Base-by-base conservation (phyloP, 352 stramenopile species). In the Pythium scleroteichum region DNA sequence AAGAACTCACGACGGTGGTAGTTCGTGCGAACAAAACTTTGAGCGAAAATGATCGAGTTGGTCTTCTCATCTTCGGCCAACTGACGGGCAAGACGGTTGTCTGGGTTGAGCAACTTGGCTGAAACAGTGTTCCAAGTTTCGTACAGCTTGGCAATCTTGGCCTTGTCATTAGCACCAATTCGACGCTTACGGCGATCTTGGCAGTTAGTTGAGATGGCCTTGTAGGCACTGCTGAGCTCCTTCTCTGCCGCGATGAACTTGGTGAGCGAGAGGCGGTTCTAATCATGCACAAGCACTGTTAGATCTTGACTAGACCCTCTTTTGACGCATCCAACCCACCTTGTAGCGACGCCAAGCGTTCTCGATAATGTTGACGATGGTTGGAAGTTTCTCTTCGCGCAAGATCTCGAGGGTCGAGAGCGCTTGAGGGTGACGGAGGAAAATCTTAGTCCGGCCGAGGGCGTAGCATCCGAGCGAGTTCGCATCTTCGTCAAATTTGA, bases 361-460 rank as follows among this genome's bases (percentile, higher is more conserved):
- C 64, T 96, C 85, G 35, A 96, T 75, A 26, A 94, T 90, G 62
- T 85, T 87, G 40, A 92, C 85, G 38, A 95, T 87, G 14, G 68
- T 66, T 0, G 82, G 79, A 46, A 96, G 88, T 29, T 88, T 85
- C 48, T 85, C 66, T 57, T 94, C 82, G 27, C 88, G 81, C 35
- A 89, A 44, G 20, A 92, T 75, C 62, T 97, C 88, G 5, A 97
- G 67, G 24, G 83, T 80, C n/a, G 89, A 96, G 16, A 96, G 69
- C 12, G 89, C 90, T 54, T 95, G 82, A 13, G 90, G 90, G 53
- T 94, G 82, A 52, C 90, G 90, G 64, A 97, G 69, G 65, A 97
- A 97, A 50, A 97, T 80, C 68, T 93, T 94, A 67, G 92, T 95
- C 42, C 82, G 82, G 16, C 90, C 90, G 35, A 97, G 73, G 24